Evolutionary conservation across 257 asterid genomes (phyloP), one percentile per base, ranked within the genome.

Genomic region (Solanum pimpinellifolium): DNA sequence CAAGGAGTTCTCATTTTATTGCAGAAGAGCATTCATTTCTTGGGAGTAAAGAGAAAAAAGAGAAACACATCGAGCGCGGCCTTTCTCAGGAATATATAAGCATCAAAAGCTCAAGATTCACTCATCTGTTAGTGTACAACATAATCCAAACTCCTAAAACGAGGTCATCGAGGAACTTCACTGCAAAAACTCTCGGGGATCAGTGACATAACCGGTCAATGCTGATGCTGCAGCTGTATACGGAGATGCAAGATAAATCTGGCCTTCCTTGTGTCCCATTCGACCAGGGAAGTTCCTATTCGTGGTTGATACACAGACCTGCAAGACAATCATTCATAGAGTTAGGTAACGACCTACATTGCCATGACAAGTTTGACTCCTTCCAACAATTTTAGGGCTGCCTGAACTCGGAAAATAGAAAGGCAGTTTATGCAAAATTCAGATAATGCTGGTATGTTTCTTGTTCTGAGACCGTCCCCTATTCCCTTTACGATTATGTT

Each of bases 141-240:
- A 49, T 6, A 49, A 33, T 81, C 18, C 85, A 41, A 81, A 81
- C 85, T 81, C 85, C 69, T 81, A 81, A 81, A 49, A 49, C 69
- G 69, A 77, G 23, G 37, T 47, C 23, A 47, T 82, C 12, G 47
- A 89, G 49, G 33, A 66, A 60, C 44, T 88, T 93, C 91, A 95
- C 93, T 93, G 93, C 89, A 95, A 90, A 89, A 95, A 95, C 74
- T 97, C 98, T 89, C 99, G 89, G 18, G 99, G 99, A 90, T 97
- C 99, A 7, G 99, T 97, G 83, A 97, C 99, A 47, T 85, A 94
- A 83, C 99, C 99, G 7, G 99, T 94, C 92, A 97, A 87, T 31
- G 99, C 99, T 20, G 99, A 97, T 27, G 98, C 98, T 44, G 98
- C 98, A 72, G 99, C 99, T n/a, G 98, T 97, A 49, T 94, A 97